A percentile compares a stretch with the other conserved stretches of the same genome.
These are phyloP conservation scores for Fragilaria radians DNA, from an alignment of 108 stramenopile species.

Conservation along the genomic window DNA sequence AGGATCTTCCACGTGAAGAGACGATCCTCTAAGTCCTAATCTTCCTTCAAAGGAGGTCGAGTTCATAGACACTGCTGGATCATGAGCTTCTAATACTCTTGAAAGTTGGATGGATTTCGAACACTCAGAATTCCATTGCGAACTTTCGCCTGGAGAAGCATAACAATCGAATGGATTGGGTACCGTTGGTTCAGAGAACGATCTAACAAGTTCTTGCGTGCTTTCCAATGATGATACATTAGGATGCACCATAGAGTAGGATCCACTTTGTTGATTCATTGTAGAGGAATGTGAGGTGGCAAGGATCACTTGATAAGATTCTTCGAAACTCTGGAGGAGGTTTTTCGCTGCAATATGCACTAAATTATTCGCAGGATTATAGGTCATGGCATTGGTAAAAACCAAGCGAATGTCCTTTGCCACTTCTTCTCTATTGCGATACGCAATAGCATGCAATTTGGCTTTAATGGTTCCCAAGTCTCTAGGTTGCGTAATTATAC, in stretches of 20 bases:
- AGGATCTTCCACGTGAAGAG: not conserved
- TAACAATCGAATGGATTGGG: no score
- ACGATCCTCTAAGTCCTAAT: not conserved
- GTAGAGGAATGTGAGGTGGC: not conserved
- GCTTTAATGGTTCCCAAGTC: constrained; percentile 78
- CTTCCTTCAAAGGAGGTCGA: not conserved
- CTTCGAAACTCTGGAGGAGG: constrained; percentile 54
- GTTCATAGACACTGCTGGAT: not conserved
- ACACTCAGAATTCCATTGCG: not conserved
- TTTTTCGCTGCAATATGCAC: constrained; percentile 68
- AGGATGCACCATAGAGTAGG: not conserved
- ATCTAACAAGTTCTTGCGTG: not conserved
- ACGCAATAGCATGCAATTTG: constrained; percentile 30
- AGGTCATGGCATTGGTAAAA: constrained; percentile 85
- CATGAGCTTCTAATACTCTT: not conserved
- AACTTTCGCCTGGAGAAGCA: no score
- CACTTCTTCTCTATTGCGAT: constrained; percentile 21
- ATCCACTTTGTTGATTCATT: not conserved
- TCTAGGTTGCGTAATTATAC: constrained; percentile 64
- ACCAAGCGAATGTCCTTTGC: constrained; percentile 40
- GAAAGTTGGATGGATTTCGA: not conserved
- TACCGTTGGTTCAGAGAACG: not conserved
- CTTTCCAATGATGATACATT: not conserved
- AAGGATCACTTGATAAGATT: constrained; percentile 5
- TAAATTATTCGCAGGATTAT: constrained; percentile 78